Conservation (phyloP, 805 yeast species). For the Komagataella mondaviorum region DNA sequence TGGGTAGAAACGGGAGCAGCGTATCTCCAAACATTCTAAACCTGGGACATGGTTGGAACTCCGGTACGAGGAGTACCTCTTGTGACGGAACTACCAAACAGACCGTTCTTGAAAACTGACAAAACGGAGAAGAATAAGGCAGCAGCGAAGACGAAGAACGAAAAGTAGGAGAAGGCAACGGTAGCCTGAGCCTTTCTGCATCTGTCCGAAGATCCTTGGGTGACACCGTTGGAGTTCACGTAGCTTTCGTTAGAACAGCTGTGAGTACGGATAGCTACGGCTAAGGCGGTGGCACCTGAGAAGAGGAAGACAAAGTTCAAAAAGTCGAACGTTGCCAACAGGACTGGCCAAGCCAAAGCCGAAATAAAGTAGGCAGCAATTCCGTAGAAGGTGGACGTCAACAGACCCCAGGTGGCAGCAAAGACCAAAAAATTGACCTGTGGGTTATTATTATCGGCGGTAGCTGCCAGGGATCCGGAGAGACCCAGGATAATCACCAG, state of each 20-base stretch:
- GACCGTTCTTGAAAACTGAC: conserved; percentile 41
- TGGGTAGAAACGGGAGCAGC: neutral
- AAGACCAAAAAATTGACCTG: conserved; percentile 86
- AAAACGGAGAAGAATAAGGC: conserved; percentile 37
- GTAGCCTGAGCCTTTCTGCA: conserved; percentile 93
- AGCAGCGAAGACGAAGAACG: conserved; percentile 62
- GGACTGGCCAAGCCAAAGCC: conserved; percentile 77
- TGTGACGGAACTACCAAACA: conserved; percentile 37
- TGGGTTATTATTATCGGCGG: conserved; percentile 36
- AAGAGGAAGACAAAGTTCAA: conserved; percentile 85
- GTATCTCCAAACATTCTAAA: conserved; percentile 25
- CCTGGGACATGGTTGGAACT: conserved; percentile 85
- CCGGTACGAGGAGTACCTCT: conserved; percentile 59
- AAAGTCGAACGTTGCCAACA: conserved; percentile 67
- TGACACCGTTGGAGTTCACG: conserved; percentile 48
- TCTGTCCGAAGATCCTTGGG: conserved; percentile 70
- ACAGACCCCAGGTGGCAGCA: conserved; percentile 75
- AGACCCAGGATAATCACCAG: conserved; percentile 74
- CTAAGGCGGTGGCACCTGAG: conserved; percentile 90
- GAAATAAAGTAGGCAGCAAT: conserved; percentile 62
- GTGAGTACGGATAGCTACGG: conserved; percentile 79
- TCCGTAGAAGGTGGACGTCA: conserved; percentile 74
- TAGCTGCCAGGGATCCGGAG: conserved; percentile 76
- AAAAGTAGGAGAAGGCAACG: conserved; percentile 72
- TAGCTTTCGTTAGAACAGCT: conserved; percentile 65